Conservation (phyloP, 805 yeast genomes). For the Wickerhamiella dianesei region DNA sequence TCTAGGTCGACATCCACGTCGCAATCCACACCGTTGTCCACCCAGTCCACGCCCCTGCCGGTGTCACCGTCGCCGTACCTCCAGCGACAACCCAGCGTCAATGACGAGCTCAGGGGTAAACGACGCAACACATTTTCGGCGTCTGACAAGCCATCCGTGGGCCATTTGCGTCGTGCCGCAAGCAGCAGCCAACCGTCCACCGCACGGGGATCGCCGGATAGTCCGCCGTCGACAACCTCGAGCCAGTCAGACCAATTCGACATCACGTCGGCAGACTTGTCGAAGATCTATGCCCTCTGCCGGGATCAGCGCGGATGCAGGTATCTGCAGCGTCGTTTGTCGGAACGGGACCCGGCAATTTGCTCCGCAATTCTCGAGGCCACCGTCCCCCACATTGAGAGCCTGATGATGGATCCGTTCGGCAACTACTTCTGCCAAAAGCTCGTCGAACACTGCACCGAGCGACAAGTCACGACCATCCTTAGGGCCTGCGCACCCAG, state of each 20-base stretch:
- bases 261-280: slow-evolving; percentile 5
- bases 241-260: slow-evolving; percentile 3
- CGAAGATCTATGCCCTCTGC: slow-evolving; percentile 66
- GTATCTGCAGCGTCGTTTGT: slow-evolving; percentile 77
- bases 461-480: slow-evolving; percentile 54
- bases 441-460: slow-evolving; percentile 59
- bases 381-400: slow-evolving; percentile 61
- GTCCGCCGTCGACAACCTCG: no score
- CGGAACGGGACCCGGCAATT: slow-evolving; percentile 28
- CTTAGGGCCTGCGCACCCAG: slow-evolving; percentile 61
- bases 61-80: neutral
- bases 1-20: neutral
- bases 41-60: neutral
- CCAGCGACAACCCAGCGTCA: neutral
- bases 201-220: neutral
- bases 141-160: neutral
- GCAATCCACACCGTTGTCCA: neutral
- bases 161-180: neutral
- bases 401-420: slow-evolving; percentile 86
- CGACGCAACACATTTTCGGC: neutral
- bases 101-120: neutral
- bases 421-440: slow-evolving; percentile 95
- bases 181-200: neutral
- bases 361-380: slow-evolving; percentile 57
- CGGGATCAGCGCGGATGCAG: slow-evolving; percentile 96